Base-by-base conservation (phyloP, 2,329 filamentous ascomycete genomes). In the Diaporthe sp. region DNA sequence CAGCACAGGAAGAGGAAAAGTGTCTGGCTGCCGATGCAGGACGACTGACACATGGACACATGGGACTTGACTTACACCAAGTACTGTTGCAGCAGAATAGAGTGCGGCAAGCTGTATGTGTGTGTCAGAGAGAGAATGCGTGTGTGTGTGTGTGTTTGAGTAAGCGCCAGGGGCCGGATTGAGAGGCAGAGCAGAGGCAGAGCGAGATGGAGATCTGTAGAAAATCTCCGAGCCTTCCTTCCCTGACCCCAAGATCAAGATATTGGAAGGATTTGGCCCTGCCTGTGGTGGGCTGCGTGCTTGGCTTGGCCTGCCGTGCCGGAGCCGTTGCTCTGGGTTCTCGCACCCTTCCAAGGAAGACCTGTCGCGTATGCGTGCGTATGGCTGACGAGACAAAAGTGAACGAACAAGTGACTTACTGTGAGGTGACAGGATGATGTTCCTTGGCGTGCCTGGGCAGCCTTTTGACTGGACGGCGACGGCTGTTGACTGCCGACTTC, bases 31-130 rank as follows among this genome's bases (percentile, higher is more conserved):
- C 39, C 22, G 60, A 47, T 65, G 60, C 60, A 47, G 61, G 17
- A 49, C 42, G 25, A 65, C 61, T 65, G 61, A 65, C 61, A 65
- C 61, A 49, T 65, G 60, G 34, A 60, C 57, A 39, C 61, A 49
- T 49, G 61, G 61, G 61, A 63, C 37, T 25, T 25, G 55, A 60
- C 57, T 60, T 55, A 55, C 51, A 55, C 25, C 12, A 28, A 44
- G 42, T 60, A 60, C 57, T 61, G 57, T 61, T 42, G 7, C 57
- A 61, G 57, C 57, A 61, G 57, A 17, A 42, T 42, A 61, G 34
- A 42, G 57, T 61, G 12, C 2, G 25, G n/a, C 28, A 6, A 13
- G 10, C 31, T 25, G 57, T n/a, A 10, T 37, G 31, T n/a, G 55
- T 22, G 57, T 37, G 57, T n/a, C 37, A 39, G 37, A 39, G 10